Evolutionary conservation across 73 alveolate genomes (phyloP).

Genomic region (Effrenium voratum): DNA sequence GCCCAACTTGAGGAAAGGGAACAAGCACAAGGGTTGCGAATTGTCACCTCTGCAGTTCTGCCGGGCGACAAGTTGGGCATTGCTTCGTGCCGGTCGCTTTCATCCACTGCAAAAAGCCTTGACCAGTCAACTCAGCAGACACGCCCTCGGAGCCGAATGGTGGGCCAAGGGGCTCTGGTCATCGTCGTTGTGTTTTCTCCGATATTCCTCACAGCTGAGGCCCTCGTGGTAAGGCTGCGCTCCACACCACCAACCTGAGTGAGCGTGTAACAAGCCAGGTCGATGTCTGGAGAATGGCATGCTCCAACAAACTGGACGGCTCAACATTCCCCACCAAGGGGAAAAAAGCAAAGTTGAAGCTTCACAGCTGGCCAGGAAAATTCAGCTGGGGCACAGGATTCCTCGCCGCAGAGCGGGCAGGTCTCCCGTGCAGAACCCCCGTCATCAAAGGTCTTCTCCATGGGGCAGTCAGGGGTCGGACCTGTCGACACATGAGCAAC

Average conservation of each 20-base stretch:
- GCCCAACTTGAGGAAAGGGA: too few species aligned
- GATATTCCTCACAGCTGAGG: slow-evolving; percentile 55
- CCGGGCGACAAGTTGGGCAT: slow-evolving; percentile 53
- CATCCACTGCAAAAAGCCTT: slow-evolving; percentile 88
- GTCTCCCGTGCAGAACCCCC: slow-evolving; percentile 33
- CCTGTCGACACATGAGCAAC: too few species aligned
- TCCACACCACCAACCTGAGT: slow-evolving; percentile 85
- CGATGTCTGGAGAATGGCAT: neutral
- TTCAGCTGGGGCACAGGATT: slow-evolving; percentile 10
- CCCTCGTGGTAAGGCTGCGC: slow-evolving; percentile 74
- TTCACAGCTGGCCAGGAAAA: neutral
- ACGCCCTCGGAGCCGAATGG: neutral
- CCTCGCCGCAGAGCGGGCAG: slow-evolving; percentile 64
- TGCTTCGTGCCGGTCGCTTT: slow-evolving; percentile 82
- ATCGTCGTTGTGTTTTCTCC: slow-evolving; percentile 11
- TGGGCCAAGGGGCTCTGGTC: slow-evolving; percentile 21
- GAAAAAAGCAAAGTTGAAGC: neutral
- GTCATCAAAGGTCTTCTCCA: slow-evolving; percentile 68
- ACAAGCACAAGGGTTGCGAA: too few species aligned
- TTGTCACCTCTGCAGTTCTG: neutral
- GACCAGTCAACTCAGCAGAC: neutral
- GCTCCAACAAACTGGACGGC: neutral
- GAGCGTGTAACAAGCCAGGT: neutral
- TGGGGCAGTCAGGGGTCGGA: slow-evolving; percentile 75
- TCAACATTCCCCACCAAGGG: neutral